Evolutionary conservation across 78 protist species (phyloP).

Genomic region (Isochrysis galbana): DNA sequence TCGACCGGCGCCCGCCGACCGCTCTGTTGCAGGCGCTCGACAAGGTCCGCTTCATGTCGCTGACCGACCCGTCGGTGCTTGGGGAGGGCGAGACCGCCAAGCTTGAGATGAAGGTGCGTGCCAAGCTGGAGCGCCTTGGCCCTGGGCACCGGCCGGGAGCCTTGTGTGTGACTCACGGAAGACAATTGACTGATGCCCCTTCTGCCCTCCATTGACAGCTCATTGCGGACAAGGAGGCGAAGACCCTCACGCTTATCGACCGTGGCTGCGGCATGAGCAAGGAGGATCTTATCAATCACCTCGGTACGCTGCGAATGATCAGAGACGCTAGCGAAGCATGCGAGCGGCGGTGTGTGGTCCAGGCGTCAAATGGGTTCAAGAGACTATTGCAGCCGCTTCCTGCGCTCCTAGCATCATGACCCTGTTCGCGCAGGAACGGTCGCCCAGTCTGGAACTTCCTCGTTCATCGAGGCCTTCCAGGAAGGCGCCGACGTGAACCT

Average conservation of each 20-base stretch:
- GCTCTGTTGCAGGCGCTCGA: conserved; percentile 63
- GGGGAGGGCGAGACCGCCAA: conserved; percentile 85
- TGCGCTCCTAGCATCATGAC: no score
- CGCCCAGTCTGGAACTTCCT: conserved; percentile 78
- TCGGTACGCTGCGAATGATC: no score
- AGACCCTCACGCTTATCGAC: conserved; percentile 88
- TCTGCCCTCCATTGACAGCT: conserved; percentile 49
- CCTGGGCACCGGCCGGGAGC: no score
- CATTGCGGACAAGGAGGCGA: conserved; percentile 82
- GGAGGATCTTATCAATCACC: conserved; percentile 89
- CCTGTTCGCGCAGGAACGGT: conserved; percentile 49
- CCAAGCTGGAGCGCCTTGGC: no score
- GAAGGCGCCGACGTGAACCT: conserved; percentile 66
- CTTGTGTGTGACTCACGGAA: no score
- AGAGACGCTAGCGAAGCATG: no score
- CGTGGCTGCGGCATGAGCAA: conserved; percentile 98
- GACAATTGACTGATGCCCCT: no score
- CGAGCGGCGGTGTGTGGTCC: no score
- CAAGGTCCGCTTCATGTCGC: conserved; percentile 88
- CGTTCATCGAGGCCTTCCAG: conserved; percentile 69
- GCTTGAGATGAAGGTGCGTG: conserved; percentile 76
- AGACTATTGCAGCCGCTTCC: no score
- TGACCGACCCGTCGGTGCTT: conserved; percentile 77
- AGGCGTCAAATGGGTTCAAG: no score
- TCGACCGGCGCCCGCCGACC: background rate